phyloP scores from a whole-genome alignment of 1,139 yeast genomes.

The Maudiozyma humilis region DNA sequence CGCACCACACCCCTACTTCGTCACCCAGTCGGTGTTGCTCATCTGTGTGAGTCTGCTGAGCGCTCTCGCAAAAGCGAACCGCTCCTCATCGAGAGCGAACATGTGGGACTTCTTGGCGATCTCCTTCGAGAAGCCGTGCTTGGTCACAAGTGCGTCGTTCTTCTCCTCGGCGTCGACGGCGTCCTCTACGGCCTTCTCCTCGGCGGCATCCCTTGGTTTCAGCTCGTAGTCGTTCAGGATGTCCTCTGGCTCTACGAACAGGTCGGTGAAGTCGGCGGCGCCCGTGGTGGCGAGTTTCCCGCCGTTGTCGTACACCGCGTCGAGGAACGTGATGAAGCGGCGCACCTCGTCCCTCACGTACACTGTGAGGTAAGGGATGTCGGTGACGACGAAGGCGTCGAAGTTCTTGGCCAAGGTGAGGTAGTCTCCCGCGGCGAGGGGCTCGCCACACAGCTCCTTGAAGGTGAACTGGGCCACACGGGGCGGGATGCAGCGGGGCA shows the following conservation, averaged over 20 bases:
- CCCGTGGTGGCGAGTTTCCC: slow-evolving; percentile 83
- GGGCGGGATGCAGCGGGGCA: slow-evolving; percentile 71
- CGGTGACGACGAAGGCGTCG: slow-evolving; percentile 75
- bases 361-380: slow-evolving; percentile 76
- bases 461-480: slow-evolving; percentile 86
- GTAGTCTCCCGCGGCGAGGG: slow-evolving; percentile 94
- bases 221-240: slow-evolving; percentile 50
- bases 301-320: slow-evolving; percentile 88
- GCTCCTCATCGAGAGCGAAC: slow-evolving; percentile 87
- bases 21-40: slow-evolving; percentile 89
- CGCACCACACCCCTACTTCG: slow-evolving; percentile 4
- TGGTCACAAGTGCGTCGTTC: slow-evolving; percentile 50
- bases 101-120: slow-evolving; percentile 70
- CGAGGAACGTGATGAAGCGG: slow-evolving; percentile 85
- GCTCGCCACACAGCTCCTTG: slow-evolving; percentile 73
- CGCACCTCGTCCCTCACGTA: slow-evolving; percentile 77
- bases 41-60: slow-evolving; percentile 82
- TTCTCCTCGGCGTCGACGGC: slow-evolving; percentile 11
- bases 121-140: slow-evolving; percentile 67
- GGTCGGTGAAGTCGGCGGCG: slow-evolving; percentile 73
- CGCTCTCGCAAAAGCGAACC: slow-evolving; percentile 94
- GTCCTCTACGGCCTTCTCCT: slow-evolving; percentile 1
- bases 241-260: slow-evolving; percentile 79
- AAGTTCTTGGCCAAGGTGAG: slow-evolving; percentile 72
- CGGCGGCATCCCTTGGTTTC: slow-evolving; percentile 10